Evolutionary conservation across 306 rosid species (phyloP).

Genomic region (Benincasa hispida): DNA sequence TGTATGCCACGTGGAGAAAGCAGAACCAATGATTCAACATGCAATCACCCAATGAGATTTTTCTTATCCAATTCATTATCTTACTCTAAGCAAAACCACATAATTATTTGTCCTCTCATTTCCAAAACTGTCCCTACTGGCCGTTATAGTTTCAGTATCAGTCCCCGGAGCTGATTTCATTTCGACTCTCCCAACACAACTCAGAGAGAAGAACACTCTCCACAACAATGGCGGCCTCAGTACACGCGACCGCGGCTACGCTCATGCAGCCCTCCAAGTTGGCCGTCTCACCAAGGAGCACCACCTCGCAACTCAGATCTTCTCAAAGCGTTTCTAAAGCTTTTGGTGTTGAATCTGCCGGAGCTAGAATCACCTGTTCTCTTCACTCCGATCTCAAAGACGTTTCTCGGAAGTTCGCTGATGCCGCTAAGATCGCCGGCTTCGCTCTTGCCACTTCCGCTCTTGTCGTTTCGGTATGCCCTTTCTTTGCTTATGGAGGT

Average conservation of each 20-base stretch:
- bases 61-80: slow-evolving; percentile 91
- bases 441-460: slow-evolving; percentile 98
- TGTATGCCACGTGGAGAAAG: background rate
- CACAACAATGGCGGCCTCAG: slow-evolving; percentile 81
- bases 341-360: slow-evolving; percentile 30
- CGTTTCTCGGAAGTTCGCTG: slow-evolving; percentile 48
- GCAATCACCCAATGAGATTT: slow-evolving; percentile 43
- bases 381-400: slow-evolving; percentile 49
- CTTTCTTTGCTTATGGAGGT: background rate
- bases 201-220: background rate
- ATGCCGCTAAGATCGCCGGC: slow-evolving; percentile 85
- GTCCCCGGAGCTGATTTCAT: background rate
- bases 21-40: background rate
- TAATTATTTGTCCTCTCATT: slow-evolving; percentile 19
- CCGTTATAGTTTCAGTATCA: slow-evolving; percentile 4
- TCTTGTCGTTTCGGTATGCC: slow-evolving; percentile 80
- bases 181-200: background rate
- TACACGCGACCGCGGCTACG: slow-evolving; percentile 75
- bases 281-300: slow-evolving; percentile 24
- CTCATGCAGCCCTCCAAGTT: slow-evolving; percentile 71
- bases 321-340: slow-evolving; percentile 34
- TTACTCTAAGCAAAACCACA: slow-evolving; percentile 32
- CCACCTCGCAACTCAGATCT: slow-evolving; percentile 43
- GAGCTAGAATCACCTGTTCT: slow-evolving; percentile 40
- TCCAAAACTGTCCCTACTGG: slow-evolving; percentile 11